Evolutionary conservation across 768 basidiomycete genomes (phyloP), one percentile per base, ranked within the genome.

Genomic region (Lentinus brumalis): DNA sequence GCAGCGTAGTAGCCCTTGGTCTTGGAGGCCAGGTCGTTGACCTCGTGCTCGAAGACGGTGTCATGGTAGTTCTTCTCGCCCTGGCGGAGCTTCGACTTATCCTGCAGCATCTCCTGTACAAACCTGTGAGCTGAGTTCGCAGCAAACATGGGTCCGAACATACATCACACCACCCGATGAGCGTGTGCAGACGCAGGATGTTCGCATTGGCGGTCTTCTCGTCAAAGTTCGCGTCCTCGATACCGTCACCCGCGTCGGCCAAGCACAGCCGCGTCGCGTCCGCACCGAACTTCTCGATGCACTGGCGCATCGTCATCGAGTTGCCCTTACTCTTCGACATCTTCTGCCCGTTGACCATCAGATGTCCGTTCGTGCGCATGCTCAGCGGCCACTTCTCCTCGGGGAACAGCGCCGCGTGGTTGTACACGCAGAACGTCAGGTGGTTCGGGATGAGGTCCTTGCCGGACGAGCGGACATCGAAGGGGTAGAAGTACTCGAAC

Each of bases 191-290:
- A 53, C 97, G 84, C 71, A 98, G 75, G 71, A 99, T 98, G 63
- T 93, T 94, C 11, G 97, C 95, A 72, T 98, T 99, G 16, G 97
- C 97, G 5, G 90, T 92, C 79, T 94, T 92, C 81, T 98, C 96
- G 71, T 99, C 97, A 69, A 98, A 99, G 80, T 99, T 99, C 47
- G 96, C 96, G 75, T 99, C 97, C 75, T 97, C 96, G 67, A 98
- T 83, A 53, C 95, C 94, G 73, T 99, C 97, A 14, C 97, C 97
- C 30, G 95, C 94, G 78, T 98, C 96, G 29, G 97, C 97, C 75
- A 99, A 81, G 18, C 87, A 83, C 78, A 99, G 76, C 57, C 97
- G 82, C 69, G 91, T 96, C 35, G 96, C 93, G 73, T 98, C 97
- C 39, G 97, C 95, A 60, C 97, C 97, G 70, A 96, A 98, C 81